phyloP scores from a whole-genome alignment of 441 rosid genomes.

The Biscutella auriculata region DNA sequence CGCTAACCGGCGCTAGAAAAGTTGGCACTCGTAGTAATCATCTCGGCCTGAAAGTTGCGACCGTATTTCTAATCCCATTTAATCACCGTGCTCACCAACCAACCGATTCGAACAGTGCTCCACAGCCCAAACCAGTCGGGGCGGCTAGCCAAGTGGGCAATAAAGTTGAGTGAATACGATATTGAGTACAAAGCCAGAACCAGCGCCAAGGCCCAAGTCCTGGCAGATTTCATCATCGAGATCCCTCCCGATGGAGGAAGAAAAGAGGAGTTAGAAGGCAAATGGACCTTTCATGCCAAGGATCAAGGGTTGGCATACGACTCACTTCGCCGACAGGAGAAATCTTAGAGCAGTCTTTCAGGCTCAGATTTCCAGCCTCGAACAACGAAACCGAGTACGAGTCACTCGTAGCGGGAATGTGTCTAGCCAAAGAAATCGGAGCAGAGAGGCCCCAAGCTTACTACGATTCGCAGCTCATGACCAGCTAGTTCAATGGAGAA shows the following conservation, averaged over 20 bases:
- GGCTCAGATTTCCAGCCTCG: not conserved
- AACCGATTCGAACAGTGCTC: not conserved
- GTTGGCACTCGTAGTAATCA: not conserved
- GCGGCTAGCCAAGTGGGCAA: too few relatives aligned
- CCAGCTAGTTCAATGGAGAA: too few relatives aligned
- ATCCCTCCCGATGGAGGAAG: too few relatives aligned
- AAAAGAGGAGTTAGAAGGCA: too few relatives aligned
- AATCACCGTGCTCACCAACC: not conserved
- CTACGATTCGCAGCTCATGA: too few relatives aligned
- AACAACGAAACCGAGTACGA: not conserved
- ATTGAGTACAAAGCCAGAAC: too few relatives aligned
- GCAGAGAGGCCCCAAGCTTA: too few relatives aligned
- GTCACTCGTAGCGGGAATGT: not conserved
- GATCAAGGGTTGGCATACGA: not conserved
- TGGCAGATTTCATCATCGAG: too few relatives aligned
- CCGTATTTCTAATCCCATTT: not conserved
- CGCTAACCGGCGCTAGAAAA: not conserved
- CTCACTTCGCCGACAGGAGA: not conserved
- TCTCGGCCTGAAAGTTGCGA: not conserved
- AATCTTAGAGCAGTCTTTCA: not conserved
- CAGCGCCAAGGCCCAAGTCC: too few relatives aligned
- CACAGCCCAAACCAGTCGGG: not conserved
- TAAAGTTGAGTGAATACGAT: too few relatives aligned
- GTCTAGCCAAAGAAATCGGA: too few relatives aligned
- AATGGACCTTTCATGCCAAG: not conserved